Evolutionary conservation across 805 yeast species (phyloP).

Genomic region (Wickerhamia fluorescens): DNA sequence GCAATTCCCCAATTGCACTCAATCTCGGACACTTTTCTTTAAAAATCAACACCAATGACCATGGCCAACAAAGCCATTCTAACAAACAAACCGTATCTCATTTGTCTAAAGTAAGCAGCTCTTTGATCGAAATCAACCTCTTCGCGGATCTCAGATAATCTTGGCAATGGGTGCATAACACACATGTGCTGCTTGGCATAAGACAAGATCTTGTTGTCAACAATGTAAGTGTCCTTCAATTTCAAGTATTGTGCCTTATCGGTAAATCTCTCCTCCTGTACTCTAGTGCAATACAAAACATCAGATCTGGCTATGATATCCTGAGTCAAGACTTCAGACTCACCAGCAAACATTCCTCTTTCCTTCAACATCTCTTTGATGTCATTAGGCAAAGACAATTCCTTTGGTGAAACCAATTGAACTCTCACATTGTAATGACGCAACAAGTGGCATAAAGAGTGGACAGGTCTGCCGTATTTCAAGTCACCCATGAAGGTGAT

Average conservation of each 20-base stretch:
- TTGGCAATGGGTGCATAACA: conserved; percentile 97
- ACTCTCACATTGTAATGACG: conserved; percentile 89
- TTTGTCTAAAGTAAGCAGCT: conserved; percentile 99
- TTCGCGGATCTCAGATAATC: conserved; percentile 92
- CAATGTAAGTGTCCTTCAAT: conserved; percentile 84
- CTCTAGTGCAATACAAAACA: conserved; percentile 95
- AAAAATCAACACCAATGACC: conserved; percentile 94
- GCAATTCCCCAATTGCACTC: conserved; percentile 15
- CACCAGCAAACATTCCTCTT: conserved; percentile 64
- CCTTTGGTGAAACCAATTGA: conserved; percentile 87
- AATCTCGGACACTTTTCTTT: no score
- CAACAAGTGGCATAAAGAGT: conserved; percentile 85
- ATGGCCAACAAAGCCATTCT: conserved; percentile 98
- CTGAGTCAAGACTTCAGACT: conserved; percentile 70
- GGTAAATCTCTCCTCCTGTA: conserved; percentile 92
- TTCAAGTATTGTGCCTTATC: conserved; percentile 72
- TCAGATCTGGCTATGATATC: conserved; percentile 86
- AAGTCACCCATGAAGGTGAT: conserved; percentile 99
- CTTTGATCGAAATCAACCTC: conserved; percentile 99
- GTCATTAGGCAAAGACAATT: conserved; percentile 73
- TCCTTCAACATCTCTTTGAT: conserved; percentile 59
- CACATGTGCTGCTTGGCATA: conserved; percentile 98
- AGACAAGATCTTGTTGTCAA: conserved; percentile 84
- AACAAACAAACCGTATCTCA: conserved; percentile 96
- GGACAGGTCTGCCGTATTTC: conserved; percentile 98